Conservation (phyloP, 441 rosid genomes). For the Eruca vesicaria region DNA sequence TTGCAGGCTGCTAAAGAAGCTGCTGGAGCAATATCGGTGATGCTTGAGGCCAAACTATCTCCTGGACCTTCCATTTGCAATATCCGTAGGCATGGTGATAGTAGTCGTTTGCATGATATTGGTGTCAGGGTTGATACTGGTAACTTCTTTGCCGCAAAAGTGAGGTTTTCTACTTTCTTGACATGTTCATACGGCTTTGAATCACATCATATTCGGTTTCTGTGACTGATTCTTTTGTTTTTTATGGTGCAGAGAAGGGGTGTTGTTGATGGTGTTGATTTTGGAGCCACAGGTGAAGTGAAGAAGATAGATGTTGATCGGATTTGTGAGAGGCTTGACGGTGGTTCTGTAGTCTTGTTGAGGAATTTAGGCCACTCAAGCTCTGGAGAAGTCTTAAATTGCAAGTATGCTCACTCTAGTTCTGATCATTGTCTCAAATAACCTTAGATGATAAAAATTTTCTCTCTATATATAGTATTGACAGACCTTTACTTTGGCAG, state of each 20-base stretch:
- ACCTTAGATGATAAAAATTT: background rate
- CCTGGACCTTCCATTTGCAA: constrained; percentile 88
- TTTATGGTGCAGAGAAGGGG: constrained; percentile 68
- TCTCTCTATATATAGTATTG: background rate
- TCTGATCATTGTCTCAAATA: background rate
- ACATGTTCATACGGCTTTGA: background rate
- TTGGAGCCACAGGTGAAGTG: constrained; percentile 90
- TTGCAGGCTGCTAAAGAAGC: constrained; percentile 87
- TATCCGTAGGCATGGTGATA: constrained; percentile 84
- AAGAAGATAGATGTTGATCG: constrained; percentile 83
- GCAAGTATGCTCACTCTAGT: constrained; percentile 66
- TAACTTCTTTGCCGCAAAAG: constrained; percentile 94
- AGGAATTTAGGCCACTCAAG: constrained; percentile 93
- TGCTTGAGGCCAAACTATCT: constrained; percentile 86
- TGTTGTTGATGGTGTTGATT: constrained; percentile 88
- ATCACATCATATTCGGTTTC: background rate
- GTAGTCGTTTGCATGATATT: constrained; percentile 81
- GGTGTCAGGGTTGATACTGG: constrained; percentile 96
- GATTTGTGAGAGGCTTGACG: constrained; percentile 81
- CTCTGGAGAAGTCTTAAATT: constrained; percentile 91
- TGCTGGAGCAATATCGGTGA: constrained; percentile 75
- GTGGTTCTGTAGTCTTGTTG: constrained; percentile 72
- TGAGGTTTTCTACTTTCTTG: constrained; percentile 26
- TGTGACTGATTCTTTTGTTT: background rate
- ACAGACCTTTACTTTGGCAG: constrained; percentile 39